Evolutionary conservation across 768 basidiomycete species (phyloP), one percentile per base, ranked within the genome.

Genomic region (Boletus pseudopeckii): DNA sequence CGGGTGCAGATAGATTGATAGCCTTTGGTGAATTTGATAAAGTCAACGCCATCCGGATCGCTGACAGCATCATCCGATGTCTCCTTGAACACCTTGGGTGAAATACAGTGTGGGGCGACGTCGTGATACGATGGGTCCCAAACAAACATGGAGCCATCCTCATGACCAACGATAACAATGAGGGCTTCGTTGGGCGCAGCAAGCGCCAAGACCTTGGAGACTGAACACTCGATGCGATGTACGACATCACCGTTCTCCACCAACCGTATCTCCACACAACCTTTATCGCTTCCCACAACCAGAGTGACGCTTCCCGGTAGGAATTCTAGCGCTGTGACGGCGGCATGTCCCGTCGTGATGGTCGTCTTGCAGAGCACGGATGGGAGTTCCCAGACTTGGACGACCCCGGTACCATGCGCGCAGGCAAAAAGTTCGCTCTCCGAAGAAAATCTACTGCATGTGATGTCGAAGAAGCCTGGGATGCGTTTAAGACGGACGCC

Each of bases 361-460:
- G 33, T 34, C 13, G 33, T 34, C 41, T 40, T 56, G 48, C 50
- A 56, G 3, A 46, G 14, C 8, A 22, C 34, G 3, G 54, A 63
- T 9, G 61, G 55, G 17, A 56, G 33, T 32, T 57, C 58, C 62
- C 62, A 63, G 50, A 63, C 20, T 45, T 63, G 50, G 18, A 56
- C 50, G 28, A 41, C n/a, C n/a, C 61, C 58, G 0, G 56, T 26
- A 8, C 57, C 62, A 36, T 63, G 61, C 2, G 61, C 55, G 24
- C 58, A 63, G 2, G 15, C 51, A 34, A 34, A 34, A 34, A 34
- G 14, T 13, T 34, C 41, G 40, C 58, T 54, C 22, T 60, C 44
- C 9, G 50, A 44, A 17, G 62, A 63, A 39, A 63, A 63, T 38
- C 32, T 45, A 9, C 50, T 39, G 15, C 52, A 54, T 5, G 48